These are phyloP conservation scores for Diatrype stigma DNA, from an alignment of 2,329 filamentous ascomycete genomes.

Conservation along the genomic window DNA sequence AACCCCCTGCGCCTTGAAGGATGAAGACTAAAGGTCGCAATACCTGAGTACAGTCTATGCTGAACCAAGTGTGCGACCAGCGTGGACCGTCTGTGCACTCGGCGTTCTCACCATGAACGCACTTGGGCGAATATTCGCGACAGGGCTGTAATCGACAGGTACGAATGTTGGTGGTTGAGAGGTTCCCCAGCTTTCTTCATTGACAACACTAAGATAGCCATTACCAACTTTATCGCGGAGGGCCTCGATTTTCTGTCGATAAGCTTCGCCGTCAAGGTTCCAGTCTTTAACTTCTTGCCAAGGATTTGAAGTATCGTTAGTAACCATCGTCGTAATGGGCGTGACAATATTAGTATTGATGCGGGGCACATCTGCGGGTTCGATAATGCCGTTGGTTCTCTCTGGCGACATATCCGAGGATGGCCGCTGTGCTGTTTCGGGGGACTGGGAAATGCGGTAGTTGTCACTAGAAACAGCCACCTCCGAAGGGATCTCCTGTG, in stretches of 20 bases:
- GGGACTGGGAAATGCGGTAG: slow-evolving; percentile 42
- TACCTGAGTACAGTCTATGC: slow-evolving; percentile 5
- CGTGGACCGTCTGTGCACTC: slow-evolving; percentile 47
- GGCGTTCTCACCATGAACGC: slow-evolving; percentile 32
- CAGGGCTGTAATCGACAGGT: slow-evolving; percentile 32
- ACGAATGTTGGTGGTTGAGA: slow-evolving; percentile 34
- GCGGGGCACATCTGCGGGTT: slow-evolving; percentile 31
- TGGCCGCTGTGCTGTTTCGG: slow-evolving; percentile 32
- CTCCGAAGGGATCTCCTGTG: slow-evolving; percentile 16
- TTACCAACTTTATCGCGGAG: slow-evolving; percentile 81
- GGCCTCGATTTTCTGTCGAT: slow-evolving; percentile 83
- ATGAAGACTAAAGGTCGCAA: slow-evolving; percentile 7
- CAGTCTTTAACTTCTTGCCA: slow-evolving; percentile 52
- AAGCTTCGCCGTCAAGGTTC: slow-evolving; percentile 69
- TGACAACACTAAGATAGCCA: slow-evolving; percentile 80
- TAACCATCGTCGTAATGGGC: slow-evolving; percentile 28
- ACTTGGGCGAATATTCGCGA: slow-evolving; percentile 33
- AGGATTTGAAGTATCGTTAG: slow-evolving; percentile 26
- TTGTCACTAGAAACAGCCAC: slow-evolving; percentile 26
- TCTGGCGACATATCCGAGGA: slow-evolving; percentile 25
- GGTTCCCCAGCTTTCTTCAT: slow-evolving; percentile 67
- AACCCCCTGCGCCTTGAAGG: slow-evolving; percentile 6
- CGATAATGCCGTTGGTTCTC: slow-evolving; percentile 24
- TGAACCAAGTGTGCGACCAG: slow-evolving; percentile 48
- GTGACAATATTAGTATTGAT: slow-evolving; percentile 34